phyloP scores from a whole-genome alignment of 305 asterid species.

The Fraxinus paxiana region DNA sequence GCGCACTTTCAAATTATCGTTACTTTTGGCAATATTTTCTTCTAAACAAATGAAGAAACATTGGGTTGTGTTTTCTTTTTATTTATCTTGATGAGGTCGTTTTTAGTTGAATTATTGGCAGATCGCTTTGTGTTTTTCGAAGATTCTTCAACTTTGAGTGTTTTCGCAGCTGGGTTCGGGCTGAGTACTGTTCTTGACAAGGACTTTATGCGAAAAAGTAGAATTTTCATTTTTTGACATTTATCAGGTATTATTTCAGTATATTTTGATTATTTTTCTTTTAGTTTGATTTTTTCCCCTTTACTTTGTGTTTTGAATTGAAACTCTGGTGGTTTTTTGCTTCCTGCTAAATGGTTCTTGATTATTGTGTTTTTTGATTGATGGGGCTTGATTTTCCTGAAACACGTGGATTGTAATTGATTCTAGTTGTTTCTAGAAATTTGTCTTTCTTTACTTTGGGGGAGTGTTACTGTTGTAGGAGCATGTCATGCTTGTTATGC shows the following conservation, averaged over 20 bases:
- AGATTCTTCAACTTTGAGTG: conserved; percentile 22
- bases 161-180: conserved; percentile 22
- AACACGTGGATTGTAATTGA: conserved; percentile 6
- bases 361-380: conserved; percentile 16
- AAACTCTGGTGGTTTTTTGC: not conserved
- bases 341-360: not conserved
- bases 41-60: conserved; percentile 6
- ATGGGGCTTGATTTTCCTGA: not conserved
- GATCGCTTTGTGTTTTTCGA: not conserved
- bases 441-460: conserved; percentile 3
- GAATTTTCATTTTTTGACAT: not conserved
- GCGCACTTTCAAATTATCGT: conserved; percentile 61
- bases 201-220: conserved; percentile 17
- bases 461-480: conserved; percentile 5
- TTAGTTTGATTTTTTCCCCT: conserved; percentile 11
- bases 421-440: not conserved
- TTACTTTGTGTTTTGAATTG: conserved; percentile 16
- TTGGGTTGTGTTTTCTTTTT: not conserved
- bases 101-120: conserved; percentile 17
- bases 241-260: conserved; percentile 22
- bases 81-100: not conserved
- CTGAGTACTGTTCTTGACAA: not conserved
- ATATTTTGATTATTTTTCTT: not conserved
- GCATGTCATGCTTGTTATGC: conserved; percentile 9
- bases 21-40: not conserved